A percentile compares a stretch with the other conserved stretches of the same genome.
Evolutionary conservation across 768 basidiomycete genomes (phyloP).

Genomic region (Lanmaoa pseudosensibilis): DNA sequence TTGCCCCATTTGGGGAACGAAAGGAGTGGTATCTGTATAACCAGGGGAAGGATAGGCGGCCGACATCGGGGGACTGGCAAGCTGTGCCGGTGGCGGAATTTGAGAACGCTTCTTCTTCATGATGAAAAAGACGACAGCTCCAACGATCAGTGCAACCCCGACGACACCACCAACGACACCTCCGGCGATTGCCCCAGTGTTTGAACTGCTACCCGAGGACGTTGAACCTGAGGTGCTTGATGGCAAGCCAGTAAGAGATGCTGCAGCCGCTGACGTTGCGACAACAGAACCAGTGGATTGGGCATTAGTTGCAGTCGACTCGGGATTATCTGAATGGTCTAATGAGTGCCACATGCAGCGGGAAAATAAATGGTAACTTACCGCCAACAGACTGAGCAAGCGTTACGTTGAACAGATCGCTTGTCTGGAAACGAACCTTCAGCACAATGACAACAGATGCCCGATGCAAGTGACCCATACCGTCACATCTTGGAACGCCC

Average conservation of each 20-base stretch:
- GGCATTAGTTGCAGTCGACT: constrained; percentile 41
- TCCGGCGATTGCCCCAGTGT: constrained; percentile 59
- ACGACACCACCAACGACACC: constrained; percentile 68
- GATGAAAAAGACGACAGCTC: constrained; percentile 40
- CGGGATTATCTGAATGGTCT: constrained; percentile 37
- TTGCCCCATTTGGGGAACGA: constrained; percentile 20
- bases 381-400: constrained; percentile 36
- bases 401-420: constrained; percentile 40
- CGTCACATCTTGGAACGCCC: constrained; percentile 61
- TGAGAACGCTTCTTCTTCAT: constrained; percentile 30
- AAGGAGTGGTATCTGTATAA: constrained; percentile 12
- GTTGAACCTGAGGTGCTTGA: constrained; percentile 3
- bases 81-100: constrained; percentile 19
- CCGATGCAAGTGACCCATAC: constrained; percentile 28
- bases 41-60: constrained; percentile 1
- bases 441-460: constrained; percentile 1
- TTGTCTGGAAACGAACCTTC: constrained; percentile 26
- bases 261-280: constrained; percentile 16
- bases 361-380: constrained; percentile 3
- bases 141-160: constrained; percentile 44
- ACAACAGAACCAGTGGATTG: constrained; percentile 27
- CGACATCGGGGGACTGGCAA: neutral
- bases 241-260: constrained; percentile 16
- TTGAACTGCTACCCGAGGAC: constrained; percentile 12
- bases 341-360: neutral